Evolutionary conservation across 2,329 filamentous ascomycete species (phyloP).

Genomic region (Aspergillus ibericus): DNA sequence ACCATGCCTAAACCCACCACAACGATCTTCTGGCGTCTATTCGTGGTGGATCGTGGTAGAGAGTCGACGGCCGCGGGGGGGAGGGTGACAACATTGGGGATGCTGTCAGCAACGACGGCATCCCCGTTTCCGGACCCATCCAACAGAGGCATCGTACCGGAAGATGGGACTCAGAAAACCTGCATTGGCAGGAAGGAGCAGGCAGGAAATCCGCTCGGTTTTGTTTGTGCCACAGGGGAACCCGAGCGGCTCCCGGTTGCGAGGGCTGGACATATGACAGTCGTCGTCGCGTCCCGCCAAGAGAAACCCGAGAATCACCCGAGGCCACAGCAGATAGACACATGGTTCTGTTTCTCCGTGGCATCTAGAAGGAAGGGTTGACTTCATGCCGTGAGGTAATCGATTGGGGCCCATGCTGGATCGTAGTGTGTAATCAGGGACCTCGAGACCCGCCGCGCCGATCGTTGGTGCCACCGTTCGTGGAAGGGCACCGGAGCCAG

Average conservation of each 20-base stretch:
- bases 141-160: constrained; percentile 30
- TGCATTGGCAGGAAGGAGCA: neutral
- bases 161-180: neutral
- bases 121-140: constrained; percentile 28
- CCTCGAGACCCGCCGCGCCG: constrained; percentile 9
- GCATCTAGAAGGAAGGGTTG: neutral
- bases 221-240: neutral
- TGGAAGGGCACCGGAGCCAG: neutral
- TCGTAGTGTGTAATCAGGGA: constrained; percentile 13
- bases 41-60: constrained; percentile 6
- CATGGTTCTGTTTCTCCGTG: constrained; percentile 12
- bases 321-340: neutral
- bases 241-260: neutral
- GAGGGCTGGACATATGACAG: neutral
- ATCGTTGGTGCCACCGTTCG: constrained; percentile 1
- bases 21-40: constrained; percentile 64
- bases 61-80: constrained; percentile 9
- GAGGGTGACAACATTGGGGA: constrained; percentile 12
- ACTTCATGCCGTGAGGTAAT: constrained; percentile 13
- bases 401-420: constrained; percentile 12
- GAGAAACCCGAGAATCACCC: neutral
- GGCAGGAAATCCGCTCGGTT: neutral
- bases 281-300: constrained; percentile 3
- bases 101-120: constrained; percentile 24
- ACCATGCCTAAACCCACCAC: constrained; percentile 92